Base-by-base conservation (phyloP, 2,329 filamentous ascomycete genomes). In the Pyricularia sp. region DNA sequence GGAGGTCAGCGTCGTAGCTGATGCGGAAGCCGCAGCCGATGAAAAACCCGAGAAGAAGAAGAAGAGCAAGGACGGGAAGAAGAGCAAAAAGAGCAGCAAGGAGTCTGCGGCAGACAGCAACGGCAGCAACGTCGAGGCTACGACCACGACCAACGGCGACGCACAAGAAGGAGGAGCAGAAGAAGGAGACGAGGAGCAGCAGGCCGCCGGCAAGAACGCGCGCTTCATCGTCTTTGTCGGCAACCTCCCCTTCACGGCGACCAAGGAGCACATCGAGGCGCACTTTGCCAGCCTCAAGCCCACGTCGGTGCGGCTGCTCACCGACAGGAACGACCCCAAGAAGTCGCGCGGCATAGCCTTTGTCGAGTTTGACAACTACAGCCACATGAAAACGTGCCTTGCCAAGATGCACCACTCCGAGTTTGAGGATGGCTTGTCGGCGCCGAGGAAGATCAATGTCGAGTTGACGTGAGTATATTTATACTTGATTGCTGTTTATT, bases 361-460 rank as follows among this genome's bases (percentile, higher is more conserved):
- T 75, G 81, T 97, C 70, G 93, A 97, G 76, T 97, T 97, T 73
- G 86, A 86, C 68, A 83, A 86, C 69, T 96, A 88, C 77, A 89
- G 93, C 76, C 86, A 89, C 73, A 96, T 96, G 91, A 90, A 96
- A 81, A 94, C 91, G 35, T 96, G 91, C 73, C 81, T 97, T 67
- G 90, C 93, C 76, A 86, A 91, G 68, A 93, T 93, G 77, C 93
- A 97, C 77, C 93, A 97, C 78, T 89, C 86, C 66, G 82, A 82
- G 68, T 96, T 97, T 73, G 76, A 80, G 73, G 80, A 87, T 75
- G 78, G 80, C 68, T 67, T 76, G 19, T 79, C 77, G 57, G 74
- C 78, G 19, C 78, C 86, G 63, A 82, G 93, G 70, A 89, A 88
- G 76, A 96, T 97, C 71, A 97, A 96, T 73, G 90, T 97, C 30